Conservation (phyloP, 495 filamentous ascomycete species). For the Penicillium desertorum region DNA sequence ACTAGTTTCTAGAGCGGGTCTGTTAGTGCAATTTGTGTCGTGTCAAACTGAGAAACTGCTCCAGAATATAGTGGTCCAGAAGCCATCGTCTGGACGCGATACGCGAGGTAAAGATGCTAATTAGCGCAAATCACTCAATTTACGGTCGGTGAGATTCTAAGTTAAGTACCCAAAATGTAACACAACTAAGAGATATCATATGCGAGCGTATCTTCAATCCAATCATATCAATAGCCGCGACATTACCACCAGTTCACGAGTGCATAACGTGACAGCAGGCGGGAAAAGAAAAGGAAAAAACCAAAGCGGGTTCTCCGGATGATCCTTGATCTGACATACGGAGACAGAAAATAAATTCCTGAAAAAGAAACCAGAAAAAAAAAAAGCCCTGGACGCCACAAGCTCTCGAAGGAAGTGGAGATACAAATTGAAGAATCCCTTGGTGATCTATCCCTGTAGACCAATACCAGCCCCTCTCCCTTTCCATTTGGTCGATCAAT, state of each 20-base stretch:
- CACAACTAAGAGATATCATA: slow-evolving; percentile 9
- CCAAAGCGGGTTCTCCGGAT: slow-evolving; percentile 24
- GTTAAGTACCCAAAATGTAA: not conserved
- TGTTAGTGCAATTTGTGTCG: not conserved
- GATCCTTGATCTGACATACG: slow-evolving; percentile 28
- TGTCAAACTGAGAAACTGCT: slow-evolving; percentile 10
- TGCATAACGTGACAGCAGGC: not conserved
- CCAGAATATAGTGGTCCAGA: not conserved
- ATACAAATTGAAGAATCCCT: slow-evolving; percentile 27
- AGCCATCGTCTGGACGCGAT: not conserved
- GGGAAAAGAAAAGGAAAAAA: slow-evolving; percentile 14
- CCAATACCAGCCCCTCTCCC: slow-evolving; percentile 19
- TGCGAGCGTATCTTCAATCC: slow-evolving; percentile 2
- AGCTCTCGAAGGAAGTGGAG: slow-evolving; percentile 33
- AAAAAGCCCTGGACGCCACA: not conserved
- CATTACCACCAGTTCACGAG: not conserved
- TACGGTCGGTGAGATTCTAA: not conserved
- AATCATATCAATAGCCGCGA: not conserved
- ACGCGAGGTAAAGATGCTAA: not conserved
- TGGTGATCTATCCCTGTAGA: slow-evolving; percentile 27
- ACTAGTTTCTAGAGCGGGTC: slow-evolving; percentile 10
- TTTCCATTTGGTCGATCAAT: slow-evolving; percentile 26
- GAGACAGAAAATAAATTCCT: not conserved
- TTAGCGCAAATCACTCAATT: not conserved
- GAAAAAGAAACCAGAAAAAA: not conserved